Percentiles rank a stretch among this genome's conserved stretches.
Conservation (phyloP, 345 rosid genomes). For the Populus ilicifolia region DNA sequence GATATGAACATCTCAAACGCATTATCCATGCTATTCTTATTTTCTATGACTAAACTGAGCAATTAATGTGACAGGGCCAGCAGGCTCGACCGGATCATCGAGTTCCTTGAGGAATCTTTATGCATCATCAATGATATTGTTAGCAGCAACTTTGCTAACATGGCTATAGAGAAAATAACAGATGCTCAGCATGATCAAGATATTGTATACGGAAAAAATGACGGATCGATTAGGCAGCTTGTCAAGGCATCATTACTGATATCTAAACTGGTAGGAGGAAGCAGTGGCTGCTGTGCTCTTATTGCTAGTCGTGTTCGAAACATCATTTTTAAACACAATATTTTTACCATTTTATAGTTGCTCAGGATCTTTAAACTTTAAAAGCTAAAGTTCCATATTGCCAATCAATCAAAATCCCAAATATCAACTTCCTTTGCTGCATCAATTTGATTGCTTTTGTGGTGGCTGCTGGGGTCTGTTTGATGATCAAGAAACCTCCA, state of each 20-base stretch:
- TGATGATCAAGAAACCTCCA: too few species aligned
- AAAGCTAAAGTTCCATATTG: too few species aligned
- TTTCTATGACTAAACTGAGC: neutral
- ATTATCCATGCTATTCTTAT: neutral
- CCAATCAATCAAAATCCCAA: too few species aligned
- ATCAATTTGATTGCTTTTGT: too few species aligned
- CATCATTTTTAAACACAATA: neutral
- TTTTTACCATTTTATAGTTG: too few species aligned
- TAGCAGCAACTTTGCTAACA: neutral
- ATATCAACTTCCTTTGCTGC: too few species aligned
- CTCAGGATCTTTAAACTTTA: too few species aligned
- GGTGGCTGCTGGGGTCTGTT: too few species aligned
- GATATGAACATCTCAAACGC: neutral
- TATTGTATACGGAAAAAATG: neutral
- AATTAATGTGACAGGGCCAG: neutral
- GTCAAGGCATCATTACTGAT: neutral
- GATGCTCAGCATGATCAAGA: neutral
- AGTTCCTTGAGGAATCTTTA: neutral
- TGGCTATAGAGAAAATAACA: neutral
- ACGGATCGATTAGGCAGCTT: neutral
- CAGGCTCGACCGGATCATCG: neutral
- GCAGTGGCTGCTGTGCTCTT: neutral
- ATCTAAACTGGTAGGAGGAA: neutral
- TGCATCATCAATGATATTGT: neutral
- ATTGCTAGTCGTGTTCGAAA: too few species aligned